These are phyloP conservation scores for Beauveria sp. DNA, from an alignment of 2,329 filamentous ascomycete species.

Conservation along the genomic window DNA sequence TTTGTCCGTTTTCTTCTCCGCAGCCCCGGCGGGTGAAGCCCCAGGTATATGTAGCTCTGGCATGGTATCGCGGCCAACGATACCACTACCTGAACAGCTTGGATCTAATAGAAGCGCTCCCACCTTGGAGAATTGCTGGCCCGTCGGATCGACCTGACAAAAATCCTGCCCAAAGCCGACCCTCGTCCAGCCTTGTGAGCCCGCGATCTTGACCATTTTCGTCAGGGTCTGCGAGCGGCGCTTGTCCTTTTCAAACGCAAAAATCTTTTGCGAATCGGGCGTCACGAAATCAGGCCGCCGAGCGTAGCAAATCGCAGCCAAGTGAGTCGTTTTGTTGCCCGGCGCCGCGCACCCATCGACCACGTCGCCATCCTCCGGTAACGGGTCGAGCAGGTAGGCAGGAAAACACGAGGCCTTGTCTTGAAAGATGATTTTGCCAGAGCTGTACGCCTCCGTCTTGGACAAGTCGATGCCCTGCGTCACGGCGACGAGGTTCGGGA, in stretches of 20 bases:
- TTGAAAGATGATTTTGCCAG: slow-evolving; percentile 79
- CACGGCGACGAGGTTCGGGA: slow-evolving; percentile 77
- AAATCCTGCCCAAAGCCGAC: slow-evolving; percentile 77
- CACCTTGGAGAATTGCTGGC: slow-evolving; percentile 59
- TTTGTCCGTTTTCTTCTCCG: slow-evolving; percentile 14
- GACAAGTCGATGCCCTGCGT: slow-evolving; percentile 65
- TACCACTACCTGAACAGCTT: slow-evolving; percentile 92
- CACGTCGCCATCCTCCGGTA: slow-evolving; percentile 60
- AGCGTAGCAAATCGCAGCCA: slow-evolving; percentile 63
- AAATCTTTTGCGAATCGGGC: slow-evolving; percentile 39
- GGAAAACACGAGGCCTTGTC: slow-evolving; percentile 98
- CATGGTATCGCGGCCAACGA: slow-evolving; percentile 78
- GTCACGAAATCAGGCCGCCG: slow-evolving; percentile 30
- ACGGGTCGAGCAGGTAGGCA: slow-evolving; percentile 72
- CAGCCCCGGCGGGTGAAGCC: slow-evolving; percentile 8
- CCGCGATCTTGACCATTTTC: slow-evolving; percentile 77
- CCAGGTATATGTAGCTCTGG: slow-evolving; percentile 56
- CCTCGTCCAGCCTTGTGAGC: slow-evolving; percentile 56
- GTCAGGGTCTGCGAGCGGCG: slow-evolving; percentile 65
- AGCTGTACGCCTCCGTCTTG: slow-evolving; percentile 63
- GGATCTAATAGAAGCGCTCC: slow-evolving; percentile 80
- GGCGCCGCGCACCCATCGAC: slow-evolving; percentile 94
- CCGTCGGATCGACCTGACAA: slow-evolving; percentile 60
- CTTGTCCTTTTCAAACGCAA: slow-evolving; percentile 72
- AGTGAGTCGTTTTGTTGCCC: slow-evolving; percentile 94